Conservation (phyloP, 345 rosid genomes). For the Eucalyptus pauciflora region DNA sequence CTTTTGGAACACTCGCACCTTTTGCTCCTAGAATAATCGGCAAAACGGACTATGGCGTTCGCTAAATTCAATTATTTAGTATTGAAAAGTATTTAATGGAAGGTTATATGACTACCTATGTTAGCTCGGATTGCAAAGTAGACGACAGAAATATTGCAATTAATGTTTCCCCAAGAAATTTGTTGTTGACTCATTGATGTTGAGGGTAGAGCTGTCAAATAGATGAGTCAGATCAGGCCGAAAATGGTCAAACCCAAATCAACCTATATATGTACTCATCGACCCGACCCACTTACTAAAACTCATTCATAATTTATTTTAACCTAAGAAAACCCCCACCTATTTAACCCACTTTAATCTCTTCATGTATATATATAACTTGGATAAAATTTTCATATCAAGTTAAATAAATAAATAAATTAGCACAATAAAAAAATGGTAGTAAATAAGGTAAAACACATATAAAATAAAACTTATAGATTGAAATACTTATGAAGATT, state of each 20-base stretch:
- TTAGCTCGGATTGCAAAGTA: not conserved
- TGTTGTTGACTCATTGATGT: not conserved
- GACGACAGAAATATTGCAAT: not conserved
- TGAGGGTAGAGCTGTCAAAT: not conserved
- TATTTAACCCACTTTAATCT: not conserved
- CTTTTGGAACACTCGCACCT: not conserved
- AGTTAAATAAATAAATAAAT: no score
- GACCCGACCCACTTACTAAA: not conserved
- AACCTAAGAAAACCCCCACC: not conserved
- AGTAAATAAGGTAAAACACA: not conserved
- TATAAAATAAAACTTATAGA: no score
- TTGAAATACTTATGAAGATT: not conserved
- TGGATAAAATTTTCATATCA: not conserved
- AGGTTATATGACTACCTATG: not conserved
- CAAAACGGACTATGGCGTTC: not conserved
- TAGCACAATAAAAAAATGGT: not conserved
- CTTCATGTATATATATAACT: not conserved
- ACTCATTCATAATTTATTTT: no score
- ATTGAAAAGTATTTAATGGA: not conserved
- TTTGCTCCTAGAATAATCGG: not conserved
- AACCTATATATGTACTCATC: no score
- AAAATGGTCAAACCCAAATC: not conserved
- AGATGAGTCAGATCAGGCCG: accelerated
- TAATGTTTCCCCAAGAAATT: not conserved
- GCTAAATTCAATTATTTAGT: not conserved